phyloP scores from a whole-genome alignment of 305 asterid genomes.

The Fraxinus xanthoxyloides region DNA sequence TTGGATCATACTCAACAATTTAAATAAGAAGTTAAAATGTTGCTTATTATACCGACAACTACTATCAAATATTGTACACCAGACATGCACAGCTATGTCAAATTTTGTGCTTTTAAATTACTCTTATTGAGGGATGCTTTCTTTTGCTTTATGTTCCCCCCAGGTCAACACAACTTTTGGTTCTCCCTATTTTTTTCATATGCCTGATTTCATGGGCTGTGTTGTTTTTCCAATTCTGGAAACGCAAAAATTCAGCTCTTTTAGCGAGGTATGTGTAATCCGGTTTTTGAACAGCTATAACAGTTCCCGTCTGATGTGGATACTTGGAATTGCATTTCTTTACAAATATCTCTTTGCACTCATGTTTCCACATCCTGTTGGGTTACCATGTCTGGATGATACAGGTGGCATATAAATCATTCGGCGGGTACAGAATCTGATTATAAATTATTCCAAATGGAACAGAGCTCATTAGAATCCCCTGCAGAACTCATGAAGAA shows the following conservation, averaged over 20 bases:
- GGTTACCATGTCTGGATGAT: constrained; percentile 8
- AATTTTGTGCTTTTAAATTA: constrained; percentile 8
- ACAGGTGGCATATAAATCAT: constrained; percentile 75
- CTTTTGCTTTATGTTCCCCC: not conserved
- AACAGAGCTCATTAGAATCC: constrained; percentile 36
- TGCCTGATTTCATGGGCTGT: constrained; percentile 84
- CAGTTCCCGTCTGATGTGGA: not conserved
- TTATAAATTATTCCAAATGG: constrained; percentile 42
- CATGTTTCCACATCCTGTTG: not conserved
- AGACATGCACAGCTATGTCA: not conserved
- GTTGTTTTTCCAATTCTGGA: constrained; percentile 90
- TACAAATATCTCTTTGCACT: not conserved
- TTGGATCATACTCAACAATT: not conserved
- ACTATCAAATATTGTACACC: not conserved
- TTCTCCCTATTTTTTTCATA: constrained; percentile 80
- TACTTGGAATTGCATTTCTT: not conserved
- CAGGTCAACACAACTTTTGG: constrained; percentile 73
- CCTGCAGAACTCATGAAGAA: constrained; percentile 55
- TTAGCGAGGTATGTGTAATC: constrained; percentile 48
- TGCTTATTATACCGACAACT: not conserved
- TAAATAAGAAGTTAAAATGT: not conserved
- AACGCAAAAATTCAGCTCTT: constrained; percentile 78
- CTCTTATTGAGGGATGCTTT: constrained; percentile 21
- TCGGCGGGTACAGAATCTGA: constrained; percentile 49
- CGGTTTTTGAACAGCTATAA: constrained; percentile 13